phyloP scores from a whole-genome alignment of 768 basidiomycete genomes.

The Dioszegia aurantiaca region DNA sequence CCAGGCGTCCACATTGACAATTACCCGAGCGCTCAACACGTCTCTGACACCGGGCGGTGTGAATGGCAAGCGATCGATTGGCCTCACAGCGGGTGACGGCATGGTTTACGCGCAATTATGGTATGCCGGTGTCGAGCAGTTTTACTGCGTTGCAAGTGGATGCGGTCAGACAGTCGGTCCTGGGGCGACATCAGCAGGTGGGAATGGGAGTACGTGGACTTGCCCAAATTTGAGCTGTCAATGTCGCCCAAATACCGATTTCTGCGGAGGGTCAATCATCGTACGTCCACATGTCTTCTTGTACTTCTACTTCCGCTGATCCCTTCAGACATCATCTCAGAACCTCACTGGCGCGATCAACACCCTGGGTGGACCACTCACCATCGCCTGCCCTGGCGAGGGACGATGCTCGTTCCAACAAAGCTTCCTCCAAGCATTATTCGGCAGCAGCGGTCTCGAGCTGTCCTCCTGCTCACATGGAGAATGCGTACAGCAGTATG shows the following conservation, averaged over 20 bases:
- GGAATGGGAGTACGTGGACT: conserved; percentile 60
- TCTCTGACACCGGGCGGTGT: conserved; percentile 60
- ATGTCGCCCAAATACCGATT: conserved; percentile 67
- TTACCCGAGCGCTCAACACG: conserved; percentile 71
- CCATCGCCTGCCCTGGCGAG: conserved; percentile 63
- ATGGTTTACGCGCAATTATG: conserved; percentile 46
- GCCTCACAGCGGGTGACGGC: conserved; percentile 26
- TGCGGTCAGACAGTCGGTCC: conserved; percentile 63
- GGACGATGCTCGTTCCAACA: conserved; percentile 76
- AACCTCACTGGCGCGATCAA: conserved; percentile 67
- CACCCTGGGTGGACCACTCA: conserved; percentile 63
- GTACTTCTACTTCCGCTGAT: not conserved
- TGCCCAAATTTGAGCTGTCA: conserved; percentile 73
- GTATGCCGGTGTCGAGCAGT: conserved; percentile 59
- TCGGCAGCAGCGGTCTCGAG: conserved; percentile 70
- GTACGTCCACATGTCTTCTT: not conserved
- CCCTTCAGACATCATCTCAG: conserved; percentile 20
- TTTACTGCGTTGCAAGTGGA: conserved; percentile 70
- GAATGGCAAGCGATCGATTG: conserved; percentile 12
- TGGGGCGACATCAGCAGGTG: conserved; percentile 33
- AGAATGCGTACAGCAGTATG: conserved; percentile 79
- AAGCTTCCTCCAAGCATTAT: conserved; percentile 62
- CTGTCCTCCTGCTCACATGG: conserved; percentile 76
- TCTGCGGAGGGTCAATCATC: conserved; percentile 61
- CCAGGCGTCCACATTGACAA: conserved; percentile 67